phyloP scores from a whole-genome alignment of 208 protist genomes.

The Trichomonas vaginalis region DNA sequence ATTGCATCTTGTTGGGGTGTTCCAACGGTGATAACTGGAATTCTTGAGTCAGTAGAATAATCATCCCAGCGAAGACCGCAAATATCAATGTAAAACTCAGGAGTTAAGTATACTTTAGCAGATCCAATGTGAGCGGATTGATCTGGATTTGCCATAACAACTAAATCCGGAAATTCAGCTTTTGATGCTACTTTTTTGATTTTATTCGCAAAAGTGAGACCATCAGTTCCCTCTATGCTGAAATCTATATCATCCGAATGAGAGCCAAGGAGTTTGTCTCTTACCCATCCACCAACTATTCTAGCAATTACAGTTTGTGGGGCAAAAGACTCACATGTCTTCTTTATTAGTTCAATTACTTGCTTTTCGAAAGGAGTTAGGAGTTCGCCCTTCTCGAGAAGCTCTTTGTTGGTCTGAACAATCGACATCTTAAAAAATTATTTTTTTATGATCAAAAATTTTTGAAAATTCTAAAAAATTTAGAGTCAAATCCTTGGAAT shows the following conservation, averaged over 20 bases:
- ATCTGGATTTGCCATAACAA: neutral
- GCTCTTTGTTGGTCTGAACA: no score
- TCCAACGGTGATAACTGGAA: conserved; percentile 34
- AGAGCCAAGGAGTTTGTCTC: neutral
- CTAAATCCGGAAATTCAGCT: neutral
- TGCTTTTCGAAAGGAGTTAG: neutral
- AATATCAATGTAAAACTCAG: neutral
- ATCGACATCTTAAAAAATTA: no score
- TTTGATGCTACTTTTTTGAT: neutral
- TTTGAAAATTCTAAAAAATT: no score
- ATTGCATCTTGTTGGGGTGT: conserved; percentile 67
- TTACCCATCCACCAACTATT: neutral
- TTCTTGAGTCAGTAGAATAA: neutral
- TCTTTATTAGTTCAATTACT: neutral
- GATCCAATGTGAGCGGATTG: neutral
- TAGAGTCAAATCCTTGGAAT: no score
- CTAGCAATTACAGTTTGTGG: neutral
- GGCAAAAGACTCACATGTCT: neutral
- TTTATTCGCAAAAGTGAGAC: neutral
- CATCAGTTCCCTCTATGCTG: neutral
- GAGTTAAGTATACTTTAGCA: neutral
- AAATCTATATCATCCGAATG: neutral
- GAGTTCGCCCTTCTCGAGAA: neutral
- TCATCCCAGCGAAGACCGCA: neutral
- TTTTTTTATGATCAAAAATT: no score